Evolutionary conservation across 495 filamentous ascomycete genomes (phyloP).

Genomic region (Tuber calosporum): DNA sequence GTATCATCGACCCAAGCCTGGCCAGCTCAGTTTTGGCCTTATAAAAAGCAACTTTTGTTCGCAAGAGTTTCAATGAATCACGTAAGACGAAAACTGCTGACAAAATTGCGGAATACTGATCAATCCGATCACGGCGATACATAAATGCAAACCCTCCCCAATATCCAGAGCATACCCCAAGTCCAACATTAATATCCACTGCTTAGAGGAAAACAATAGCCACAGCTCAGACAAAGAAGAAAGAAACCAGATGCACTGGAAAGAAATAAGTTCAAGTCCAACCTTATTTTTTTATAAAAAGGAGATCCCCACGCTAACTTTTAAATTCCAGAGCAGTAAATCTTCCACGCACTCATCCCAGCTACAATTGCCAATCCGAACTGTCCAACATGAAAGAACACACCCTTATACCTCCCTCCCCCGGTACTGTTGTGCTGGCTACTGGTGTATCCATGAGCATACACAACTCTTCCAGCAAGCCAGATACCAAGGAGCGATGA

Average conservation of each 20-base stretch:
- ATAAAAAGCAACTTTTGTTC: background rate
- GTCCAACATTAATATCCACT: background rate
- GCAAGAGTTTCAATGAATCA: background rate
- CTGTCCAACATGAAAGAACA: constrained; percentile 45
- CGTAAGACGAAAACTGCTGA: too few species aligned
- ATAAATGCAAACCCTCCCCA: background rate
- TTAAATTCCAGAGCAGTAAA: constrained; percentile 7
- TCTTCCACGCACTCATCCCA: constrained; percentile 23
- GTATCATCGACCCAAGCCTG: background rate
- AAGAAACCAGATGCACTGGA: background rate
- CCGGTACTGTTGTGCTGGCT: constrained; percentile 47
- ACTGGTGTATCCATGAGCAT: constrained; percentile 55
- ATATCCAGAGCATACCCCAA: background rate
- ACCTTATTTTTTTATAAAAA: background rate
- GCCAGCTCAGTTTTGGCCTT: background rate
- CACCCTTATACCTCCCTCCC: constrained; percentile 46
- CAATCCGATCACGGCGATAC: background rate
- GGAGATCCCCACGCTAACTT: background rate
- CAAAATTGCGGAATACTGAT: background rate
- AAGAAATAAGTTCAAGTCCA: background rate
- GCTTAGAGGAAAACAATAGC: background rate
- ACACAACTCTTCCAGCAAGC: constrained; percentile 52
- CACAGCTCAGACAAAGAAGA: background rate
- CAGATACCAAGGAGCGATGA: constrained; percentile 52
- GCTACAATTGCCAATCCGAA: constrained; percentile 47